These are phyloP conservation scores for Mortierella hygrophila DNA, from an alignment of 192 early-diverging fungal species.

Conservation along the genomic window DNA sequence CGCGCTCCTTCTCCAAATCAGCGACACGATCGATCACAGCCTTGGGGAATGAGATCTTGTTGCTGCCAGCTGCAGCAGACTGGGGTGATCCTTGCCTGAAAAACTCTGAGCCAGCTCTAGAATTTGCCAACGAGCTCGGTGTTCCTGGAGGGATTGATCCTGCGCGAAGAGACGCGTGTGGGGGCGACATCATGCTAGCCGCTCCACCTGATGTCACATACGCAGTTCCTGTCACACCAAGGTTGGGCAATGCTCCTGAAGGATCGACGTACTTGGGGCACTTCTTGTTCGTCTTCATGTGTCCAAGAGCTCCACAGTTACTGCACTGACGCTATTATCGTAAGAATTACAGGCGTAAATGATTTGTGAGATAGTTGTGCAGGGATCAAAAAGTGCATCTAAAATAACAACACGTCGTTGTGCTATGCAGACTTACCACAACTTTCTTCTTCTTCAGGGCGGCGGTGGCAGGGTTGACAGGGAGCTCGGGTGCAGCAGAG, in stretches of 20 bases:
- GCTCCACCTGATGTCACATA: constrained; percentile 32
- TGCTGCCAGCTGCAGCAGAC: constrained; percentile 6
- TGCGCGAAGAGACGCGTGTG: constrained; percentile 16
- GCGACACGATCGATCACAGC: constrained; percentile 50
- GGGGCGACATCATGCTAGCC: constrained; percentile 33
- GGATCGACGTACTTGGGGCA: constrained; percentile 71
- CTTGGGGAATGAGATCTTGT: constrained; percentile 56
- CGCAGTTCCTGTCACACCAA: constrained; percentile 46
- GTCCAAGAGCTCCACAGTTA: constrained; percentile 85
- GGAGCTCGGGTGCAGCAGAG: constrained; percentile 57
- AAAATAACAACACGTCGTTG: not conserved
- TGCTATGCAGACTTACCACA: constrained; percentile 36
- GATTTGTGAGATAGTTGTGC: not conserved
- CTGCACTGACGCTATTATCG: constrained; percentile 75
- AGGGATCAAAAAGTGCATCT: not conserved
- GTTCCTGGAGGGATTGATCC: constrained; percentile 37
- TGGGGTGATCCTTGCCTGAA: constrained; percentile 43
- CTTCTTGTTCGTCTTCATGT: constrained; percentile 90
- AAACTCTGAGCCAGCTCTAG: constrained; percentile 19
- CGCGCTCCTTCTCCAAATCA: constrained; percentile 43
- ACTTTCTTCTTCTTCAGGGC: constrained; percentile 75
- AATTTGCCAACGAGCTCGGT: not conserved
- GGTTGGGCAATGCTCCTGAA: constrained; percentile 35
- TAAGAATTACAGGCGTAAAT: not conserved
- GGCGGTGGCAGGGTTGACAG: constrained; percentile 17